phyloP scores from a whole-genome alignment of 257 asterid species.

The Solanum virginianum region DNA sequence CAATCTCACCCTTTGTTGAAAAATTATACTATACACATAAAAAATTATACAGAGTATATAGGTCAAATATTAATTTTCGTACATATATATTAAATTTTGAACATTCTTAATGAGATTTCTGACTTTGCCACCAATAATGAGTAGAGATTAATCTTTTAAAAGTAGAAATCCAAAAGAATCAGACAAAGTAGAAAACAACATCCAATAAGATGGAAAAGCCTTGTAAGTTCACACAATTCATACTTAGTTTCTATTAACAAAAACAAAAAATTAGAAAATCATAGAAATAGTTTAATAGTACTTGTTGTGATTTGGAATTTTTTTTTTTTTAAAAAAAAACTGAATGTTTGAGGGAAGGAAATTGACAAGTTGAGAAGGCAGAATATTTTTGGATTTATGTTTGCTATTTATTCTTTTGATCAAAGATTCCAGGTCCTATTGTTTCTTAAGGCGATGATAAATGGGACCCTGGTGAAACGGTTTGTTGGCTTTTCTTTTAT shows the following conservation, averaged over 20 bases:
- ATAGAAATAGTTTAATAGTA: background rate
- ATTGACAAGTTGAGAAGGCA: constrained; percentile 19
- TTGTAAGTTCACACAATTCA: background rate
- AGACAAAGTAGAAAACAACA: constrained; percentile 19
- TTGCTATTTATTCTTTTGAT: constrained; percentile 6
- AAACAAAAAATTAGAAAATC: background rate
- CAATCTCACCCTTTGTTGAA: background rate
- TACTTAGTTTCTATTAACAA: background rate
- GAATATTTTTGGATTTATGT: constrained; percentile 24
- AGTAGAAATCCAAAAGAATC: background rate
- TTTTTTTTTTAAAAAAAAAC: background rate
- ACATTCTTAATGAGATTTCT: fast-evolving
- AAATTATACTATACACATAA: background rate
- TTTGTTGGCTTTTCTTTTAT: constrained; percentile 18
- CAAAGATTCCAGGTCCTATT: constrained; percentile 11
- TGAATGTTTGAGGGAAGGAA: constrained; percentile 12
- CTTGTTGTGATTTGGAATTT: background rate
- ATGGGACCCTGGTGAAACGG: constrained; percentile 44
- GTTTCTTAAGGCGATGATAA: background rate
- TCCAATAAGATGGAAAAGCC: constrained; percentile 8
- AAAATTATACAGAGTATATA: too few species aligned
- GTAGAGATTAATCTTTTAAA: background rate
- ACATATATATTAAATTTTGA: background rate
- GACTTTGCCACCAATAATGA: background rate
- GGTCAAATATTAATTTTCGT: too few species aligned